Base-by-base conservation (phyloP, 306 rosid species). In the Malus asiatica region DNA sequence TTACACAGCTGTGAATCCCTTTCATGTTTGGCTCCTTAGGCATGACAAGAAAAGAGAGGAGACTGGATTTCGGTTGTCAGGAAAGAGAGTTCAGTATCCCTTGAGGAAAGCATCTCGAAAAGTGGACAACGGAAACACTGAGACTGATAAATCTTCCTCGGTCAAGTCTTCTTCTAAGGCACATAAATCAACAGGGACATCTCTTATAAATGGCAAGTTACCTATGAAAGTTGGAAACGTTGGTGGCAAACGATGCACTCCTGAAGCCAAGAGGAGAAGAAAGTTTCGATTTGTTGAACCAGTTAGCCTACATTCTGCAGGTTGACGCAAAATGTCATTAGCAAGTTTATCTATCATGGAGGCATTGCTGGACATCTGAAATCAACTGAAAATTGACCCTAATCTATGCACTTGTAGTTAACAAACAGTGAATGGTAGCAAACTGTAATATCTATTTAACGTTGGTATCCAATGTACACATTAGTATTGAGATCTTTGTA, bases 241-340 rank as follows among this genome's bases (percentile, higher is more conserved):
- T 29, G 85, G 89, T 40, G 82, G 76, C 59, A 33, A 72, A n/a
- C 78, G 88, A 40, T 81, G 85, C 84, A 83, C 91, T 79, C 98
- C 98, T 3, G 89, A 87, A 74, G 66, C 91, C 63, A 92, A 92
- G 83, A 84, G 91, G 88, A 78, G 96, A 84, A 87, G 89, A 69
- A 83, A 89, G 66, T 87, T 93, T 53, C 84, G 82, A 30, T 80
- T 76, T 51, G 83, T 80, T 1, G 88, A 86, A 68, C 88, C 97
- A 6, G 86, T 86, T 73, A 84, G 88, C 75, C 76, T 83, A 55
- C 88, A 74, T 86, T 90, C 87, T 55, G 76, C 84, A 5, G 85
- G 86, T 30, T 80, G 85, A 89, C 79, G 11, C 70, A 15, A 52
- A 60, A 46, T 35, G 44, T 32, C 61, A 30, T 35, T 62, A 22